These are phyloP conservation scores for Scedosporium apiospermum DNA, from an alignment of 2,329 filamentous ascomycete genomes.

Conservation along the genomic window DNA sequence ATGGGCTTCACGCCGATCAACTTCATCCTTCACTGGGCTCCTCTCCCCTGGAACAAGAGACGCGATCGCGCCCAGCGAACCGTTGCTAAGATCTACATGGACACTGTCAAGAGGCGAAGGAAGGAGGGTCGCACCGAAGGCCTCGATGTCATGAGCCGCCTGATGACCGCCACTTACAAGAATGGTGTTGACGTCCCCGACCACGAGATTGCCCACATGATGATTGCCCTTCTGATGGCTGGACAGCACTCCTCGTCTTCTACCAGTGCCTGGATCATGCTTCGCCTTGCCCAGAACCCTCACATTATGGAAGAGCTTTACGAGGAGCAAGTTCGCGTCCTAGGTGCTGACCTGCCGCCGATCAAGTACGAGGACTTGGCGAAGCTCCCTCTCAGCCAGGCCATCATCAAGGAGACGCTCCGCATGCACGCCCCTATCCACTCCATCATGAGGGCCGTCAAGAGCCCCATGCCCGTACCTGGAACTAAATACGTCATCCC, in stretches of 20 bases:
- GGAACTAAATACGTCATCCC: conserved; percentile 79
- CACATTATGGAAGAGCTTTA: conserved; percentile 74
- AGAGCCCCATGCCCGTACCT: conserved; percentile 73
- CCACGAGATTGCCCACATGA: conserved; percentile 80
- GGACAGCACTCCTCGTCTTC: conserved; percentile 85
- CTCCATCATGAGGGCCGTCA: conserved; percentile 89
- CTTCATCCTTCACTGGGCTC: conserved; percentile 82
- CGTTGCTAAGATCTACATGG: conserved; percentile 72
- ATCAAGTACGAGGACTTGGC: conserved; percentile 70
- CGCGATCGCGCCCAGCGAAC: conserved; percentile 72
- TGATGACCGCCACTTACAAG: conserved; percentile 82
- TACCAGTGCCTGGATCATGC: conserved; percentile 75
- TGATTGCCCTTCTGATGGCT: conserved; percentile 89
- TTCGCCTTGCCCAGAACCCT: conserved; percentile 68
- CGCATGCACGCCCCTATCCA: conserved; percentile 88
- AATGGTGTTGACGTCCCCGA: conserved; percentile 71
- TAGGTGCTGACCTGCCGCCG: conserved; percentile 60
- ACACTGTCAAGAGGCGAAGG: conserved; percentile 68
- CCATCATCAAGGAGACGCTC: conserved; percentile 85
- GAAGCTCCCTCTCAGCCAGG: conserved; percentile 71
- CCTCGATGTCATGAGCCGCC: conserved; percentile 80
- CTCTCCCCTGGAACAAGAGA: conserved; percentile 77
- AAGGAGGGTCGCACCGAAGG: conserved; percentile 38
- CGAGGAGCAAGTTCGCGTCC: conserved; percentile 64
- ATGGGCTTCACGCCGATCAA: conserved; percentile 86